Percentiles rank a stretch among this genome's conserved stretches.
Conservation (phyloP, 192 early-diverging fungal genomes). For the Linnemannia hyalina region DNA sequence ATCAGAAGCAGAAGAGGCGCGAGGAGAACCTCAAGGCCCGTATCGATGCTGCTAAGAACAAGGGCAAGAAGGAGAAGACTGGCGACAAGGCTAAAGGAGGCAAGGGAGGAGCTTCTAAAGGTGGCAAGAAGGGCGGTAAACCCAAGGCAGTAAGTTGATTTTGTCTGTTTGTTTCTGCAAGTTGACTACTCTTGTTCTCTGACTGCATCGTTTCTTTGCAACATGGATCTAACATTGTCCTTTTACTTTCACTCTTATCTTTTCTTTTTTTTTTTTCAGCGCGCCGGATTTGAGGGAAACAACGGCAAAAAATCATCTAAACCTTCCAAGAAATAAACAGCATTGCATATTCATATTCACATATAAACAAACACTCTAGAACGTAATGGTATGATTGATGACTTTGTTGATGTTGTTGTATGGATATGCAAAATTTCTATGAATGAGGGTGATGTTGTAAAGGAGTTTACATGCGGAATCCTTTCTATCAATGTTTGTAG, state of each 20-base stretch:
- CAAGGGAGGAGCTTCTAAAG: constrained; percentile 56
- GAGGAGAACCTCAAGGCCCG: constrained; percentile 88
- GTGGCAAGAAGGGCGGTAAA: constrained; percentile 58
- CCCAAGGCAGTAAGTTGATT: constrained; percentile 53
- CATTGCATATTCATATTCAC: constrained; percentile 47
- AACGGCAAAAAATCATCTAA: constrained; percentile 54
- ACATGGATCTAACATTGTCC: constrained; percentile 1
- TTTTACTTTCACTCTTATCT: neutral
- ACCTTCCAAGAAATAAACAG: constrained; percentile 58
- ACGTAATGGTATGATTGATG: neutral
- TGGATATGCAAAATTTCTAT: constrained; percentile 1
- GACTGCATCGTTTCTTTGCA: neutral
- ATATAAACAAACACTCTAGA: neutral
- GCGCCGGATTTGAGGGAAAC: constrained; percentile 55
- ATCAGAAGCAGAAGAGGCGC: constrained; percentile 82
- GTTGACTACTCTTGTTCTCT: neutral
- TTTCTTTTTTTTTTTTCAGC: constrained; percentile 11
- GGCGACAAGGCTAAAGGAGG: constrained; percentile 55
- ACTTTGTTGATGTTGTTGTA: neutral
- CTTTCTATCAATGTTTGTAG: constrained; percentile 21
- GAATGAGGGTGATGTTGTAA: neutral
- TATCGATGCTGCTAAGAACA: constrained; percentile 84
- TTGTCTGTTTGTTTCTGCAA: neutral
- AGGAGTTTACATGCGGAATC: constrained; percentile 15
- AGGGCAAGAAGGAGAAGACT: constrained; percentile 62